phyloP scores from a whole-genome alignment of 1,284 basidiomycete genomes.

The Sporisorium exsertum region DNA sequence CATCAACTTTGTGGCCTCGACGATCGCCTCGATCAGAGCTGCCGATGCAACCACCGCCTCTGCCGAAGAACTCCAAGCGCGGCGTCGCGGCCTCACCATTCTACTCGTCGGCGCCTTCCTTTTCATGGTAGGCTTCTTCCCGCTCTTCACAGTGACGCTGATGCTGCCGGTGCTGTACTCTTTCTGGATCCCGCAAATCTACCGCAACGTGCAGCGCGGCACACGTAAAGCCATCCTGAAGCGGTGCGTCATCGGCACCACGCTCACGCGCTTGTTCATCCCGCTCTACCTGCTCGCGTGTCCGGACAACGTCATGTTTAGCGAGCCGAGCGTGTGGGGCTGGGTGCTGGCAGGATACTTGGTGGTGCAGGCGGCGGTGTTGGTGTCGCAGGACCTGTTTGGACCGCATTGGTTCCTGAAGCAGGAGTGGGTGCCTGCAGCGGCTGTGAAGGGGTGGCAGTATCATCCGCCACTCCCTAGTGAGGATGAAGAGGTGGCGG shows the following conservation, averaged over 20 bases:
- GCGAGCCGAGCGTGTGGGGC: constrained; percentile 79
- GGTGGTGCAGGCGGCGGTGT: constrained; percentile 75
- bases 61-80: constrained; percentile 16
- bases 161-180: constrained; percentile 81
- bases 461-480: constrained; percentile 33
- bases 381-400: constrained; percentile 80
- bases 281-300: constrained; percentile 83
- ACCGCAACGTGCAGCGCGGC: constrained; percentile 79
- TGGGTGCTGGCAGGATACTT: constrained; percentile 77
- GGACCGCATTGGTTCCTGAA: constrained; percentile 87
- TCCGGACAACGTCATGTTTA: constrained; percentile 84
- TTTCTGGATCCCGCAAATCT: constrained; percentile 85
- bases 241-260: constrained; percentile 83
- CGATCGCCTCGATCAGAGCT: constrained; percentile 2
- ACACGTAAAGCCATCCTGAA: constrained; percentile 77
- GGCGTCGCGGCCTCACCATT: constrained; percentile 20
- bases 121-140: constrained; percentile 35
- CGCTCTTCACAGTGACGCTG: constrained; percentile 60
- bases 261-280: constrained; percentile 78
- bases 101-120: constrained; percentile 23
- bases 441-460: constrained; percentile 28
- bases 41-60: constrained; percentile 9
- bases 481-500: constrained; percentile 4
- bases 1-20: neutral
- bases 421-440: constrained; percentile 21